Evolutionary conservation across 345 rosid genomes (phyloP), one percentile per base, ranked within the genome.

Genomic region (Noccaea bulbosa): DNA sequence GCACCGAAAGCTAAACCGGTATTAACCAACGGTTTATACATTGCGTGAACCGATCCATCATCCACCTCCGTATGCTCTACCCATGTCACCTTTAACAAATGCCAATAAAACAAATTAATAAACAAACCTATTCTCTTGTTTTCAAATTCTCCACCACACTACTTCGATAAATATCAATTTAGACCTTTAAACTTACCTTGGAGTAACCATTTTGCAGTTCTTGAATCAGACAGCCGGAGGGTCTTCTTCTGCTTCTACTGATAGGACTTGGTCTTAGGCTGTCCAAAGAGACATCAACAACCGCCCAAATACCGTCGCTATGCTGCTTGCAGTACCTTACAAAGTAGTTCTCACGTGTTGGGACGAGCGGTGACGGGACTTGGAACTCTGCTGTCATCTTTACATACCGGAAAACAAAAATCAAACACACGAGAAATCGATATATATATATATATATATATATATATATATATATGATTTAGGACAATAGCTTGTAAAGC

Each of bases 311-410:
- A 17, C 88, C 89, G 4, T 93, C 96, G 0, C 54, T 67, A 20
- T 88, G 96, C 69, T 85, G 93, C 65, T 91, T 94, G 66, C 99
- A 91, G 57, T 94, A 91, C 81, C 99, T 80, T 2, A 85, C 91
- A 39, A 91, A 86, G 79, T 89, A 89, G 63, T 78, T 86, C 76
- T 94, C 95, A 0, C 97, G 86, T 6, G 95, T 84, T 0, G 99
- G 93, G 12, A 91, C 97, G 0, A 94, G 76, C 2, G 99, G 99
- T 0, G 99, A 86, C 1, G 95, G 90, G 58, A 94, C 92, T 69
- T 94, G 97, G 64, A 93, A 89, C 70, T 93, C 98, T 0, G 97
- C 92, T 61, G 94, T 86, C 97, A 91, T 91, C 98, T 91, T 84
- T 67, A 11, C 43, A 72, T 11, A 63, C 22, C 41, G 3, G 7